Evolutionary conservation across 2,329 filamentous ascomycete genomes (phyloP).

Genomic region (Tolypocladium guangdongense): DNA sequence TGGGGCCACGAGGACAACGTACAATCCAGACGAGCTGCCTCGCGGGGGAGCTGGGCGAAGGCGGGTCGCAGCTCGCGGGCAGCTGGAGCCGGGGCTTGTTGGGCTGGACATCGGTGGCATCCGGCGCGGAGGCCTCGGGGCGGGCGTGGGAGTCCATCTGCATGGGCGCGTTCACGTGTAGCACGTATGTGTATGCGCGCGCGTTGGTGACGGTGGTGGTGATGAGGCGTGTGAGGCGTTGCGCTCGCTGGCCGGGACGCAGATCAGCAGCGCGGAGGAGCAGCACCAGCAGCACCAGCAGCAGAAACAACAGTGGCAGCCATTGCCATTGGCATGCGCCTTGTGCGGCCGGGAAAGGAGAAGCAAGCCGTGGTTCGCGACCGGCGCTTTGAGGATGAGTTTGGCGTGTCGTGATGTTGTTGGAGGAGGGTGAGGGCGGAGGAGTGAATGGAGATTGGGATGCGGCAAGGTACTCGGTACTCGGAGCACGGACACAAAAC

Average conservation of each 20-base stretch:
- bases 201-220: neutral
- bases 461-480: no score
- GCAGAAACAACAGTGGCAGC: neutral
- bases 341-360: neutral
- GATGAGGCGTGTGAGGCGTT: neutral
- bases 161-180: neutral
- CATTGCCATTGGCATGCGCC: neutral
- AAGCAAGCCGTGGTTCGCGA: neutral
- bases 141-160: conserved; percentile 7
- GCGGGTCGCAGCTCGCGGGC: conserved; percentile 79
- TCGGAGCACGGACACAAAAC: neutral
- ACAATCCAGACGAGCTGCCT: conserved; percentile 85
- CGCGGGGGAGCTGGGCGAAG: conserved; percentile 55
- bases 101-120: conserved; percentile 12
- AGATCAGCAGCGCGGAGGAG: neutral
- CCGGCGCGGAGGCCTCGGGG: conserved; percentile 1
- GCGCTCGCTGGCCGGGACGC: neutral
- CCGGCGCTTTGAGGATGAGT: neutral
- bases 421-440: no score
- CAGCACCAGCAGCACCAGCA: neutral
- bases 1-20: conserved; percentile 21
- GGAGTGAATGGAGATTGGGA: no score
- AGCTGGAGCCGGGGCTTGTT: conserved; percentile 35
- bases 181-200: neutral
- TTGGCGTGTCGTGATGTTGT: neutral